Evolutionary conservation across 306 rosid genomes (phyloP).

Genomic region (Castanopsis chinensis): DNA sequence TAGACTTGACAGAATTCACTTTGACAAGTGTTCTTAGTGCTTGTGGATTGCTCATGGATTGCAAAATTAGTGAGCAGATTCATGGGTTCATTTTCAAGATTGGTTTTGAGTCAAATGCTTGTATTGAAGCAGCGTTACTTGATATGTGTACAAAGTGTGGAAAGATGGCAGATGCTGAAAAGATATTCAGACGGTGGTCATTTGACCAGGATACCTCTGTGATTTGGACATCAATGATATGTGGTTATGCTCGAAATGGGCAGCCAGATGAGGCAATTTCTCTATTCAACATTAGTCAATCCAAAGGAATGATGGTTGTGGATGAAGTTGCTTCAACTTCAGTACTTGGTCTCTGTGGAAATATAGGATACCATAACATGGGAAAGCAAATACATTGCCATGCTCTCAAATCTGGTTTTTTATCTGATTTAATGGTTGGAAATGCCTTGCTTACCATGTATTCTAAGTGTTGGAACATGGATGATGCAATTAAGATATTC

Average conservation of each 20-base stretch:
- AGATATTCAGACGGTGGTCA: conserved; percentile 57
- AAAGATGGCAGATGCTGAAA: conserved; percentile 65
- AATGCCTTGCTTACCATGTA: conserved; percentile 83
- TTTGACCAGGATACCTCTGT: conserved; percentile 40
- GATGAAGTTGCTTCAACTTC: conserved; percentile 69
- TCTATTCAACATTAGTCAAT: conserved; percentile 46
- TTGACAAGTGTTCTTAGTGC: conserved; percentile 62
- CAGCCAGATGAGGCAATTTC: conserved; percentile 57
- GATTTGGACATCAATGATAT: conserved; percentile 68
- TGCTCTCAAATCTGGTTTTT: conserved; percentile 57
- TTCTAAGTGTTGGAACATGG: conserved; percentile 75
- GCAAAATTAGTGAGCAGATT: conserved; percentile 53
- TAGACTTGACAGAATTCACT: conserved; percentile 65
- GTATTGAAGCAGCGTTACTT: conserved; percentile 64
- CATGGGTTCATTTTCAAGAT: conserved; percentile 70
- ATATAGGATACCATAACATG: conserved; percentile 63
- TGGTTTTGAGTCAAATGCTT: conserved; percentile 59
- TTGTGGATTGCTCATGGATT: conserved; percentile 58
- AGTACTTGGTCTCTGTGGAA: conserved; percentile 66
- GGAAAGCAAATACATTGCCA: conserved; percentile 82
- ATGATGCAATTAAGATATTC: conserved; percentile 55
- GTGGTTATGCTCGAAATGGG: conserved; percentile 76
- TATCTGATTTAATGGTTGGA: conserved; percentile 57
- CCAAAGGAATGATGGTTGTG: conserved; percentile 54
- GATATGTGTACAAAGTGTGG: conserved; percentile 80